Evolutionary conservation across 2,329 filamentous ascomycete genomes (phyloP).

Genomic region (Lasiodiplodia hormozganensis): DNA sequence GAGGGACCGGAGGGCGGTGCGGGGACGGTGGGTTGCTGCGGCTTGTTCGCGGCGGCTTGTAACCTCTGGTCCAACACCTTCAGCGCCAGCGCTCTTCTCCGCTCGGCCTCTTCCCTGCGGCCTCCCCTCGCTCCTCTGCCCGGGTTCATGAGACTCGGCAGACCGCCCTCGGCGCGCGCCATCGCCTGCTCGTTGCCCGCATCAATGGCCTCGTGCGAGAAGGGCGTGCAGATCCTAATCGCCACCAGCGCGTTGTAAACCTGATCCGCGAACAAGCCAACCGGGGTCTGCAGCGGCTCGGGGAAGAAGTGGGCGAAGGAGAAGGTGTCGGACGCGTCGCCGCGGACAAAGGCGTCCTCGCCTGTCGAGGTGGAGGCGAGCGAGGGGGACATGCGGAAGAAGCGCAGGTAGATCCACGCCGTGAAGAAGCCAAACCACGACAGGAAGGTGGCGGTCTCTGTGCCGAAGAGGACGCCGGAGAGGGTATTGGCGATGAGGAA

Average conservation of each 20-base stretch:
- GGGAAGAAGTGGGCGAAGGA: constrained; percentile 97
- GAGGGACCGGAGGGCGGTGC: constrained; percentile 48
- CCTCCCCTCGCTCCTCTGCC: constrained; percentile 56
- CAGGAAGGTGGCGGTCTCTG: constrained; percentile 80
- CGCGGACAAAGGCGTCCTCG: constrained; percentile 67
- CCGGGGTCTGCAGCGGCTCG: constrained; percentile 76
- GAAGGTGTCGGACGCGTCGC: constrained; percentile 95
- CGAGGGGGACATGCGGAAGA: constrained; percentile 79
- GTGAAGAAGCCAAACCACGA: constrained; percentile 81
- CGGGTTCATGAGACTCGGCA: constrained; percentile 65
- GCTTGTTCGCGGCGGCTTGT: constrained; percentile 74
- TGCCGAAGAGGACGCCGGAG: constrained; percentile 68
- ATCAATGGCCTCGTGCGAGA: constrained; percentile 80
- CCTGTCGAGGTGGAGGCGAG: constrained; percentile 61
- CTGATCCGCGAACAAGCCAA: constrained; percentile 75
- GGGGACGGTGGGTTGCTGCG: constrained; percentile 41
- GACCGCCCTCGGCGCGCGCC: constrained; percentile 65
- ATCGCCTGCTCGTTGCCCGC: constrained; percentile 75
- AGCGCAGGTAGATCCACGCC: constrained; percentile 95
- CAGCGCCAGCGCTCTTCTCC: constrained; percentile 84
- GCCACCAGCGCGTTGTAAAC: constrained; percentile 78
- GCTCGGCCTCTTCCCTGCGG: constrained; percentile 88
- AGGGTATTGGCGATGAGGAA: constrained; percentile 75
- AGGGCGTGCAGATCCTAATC: constrained; percentile 81
- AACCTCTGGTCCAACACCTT: constrained; percentile 92